Percentiles rank a stretch among this genome's conserved stretches.
phyloP scores from a whole-genome alignment of 2,329 filamentous ascomycete genomes.

The Fusarium pininemorale region DNA sequence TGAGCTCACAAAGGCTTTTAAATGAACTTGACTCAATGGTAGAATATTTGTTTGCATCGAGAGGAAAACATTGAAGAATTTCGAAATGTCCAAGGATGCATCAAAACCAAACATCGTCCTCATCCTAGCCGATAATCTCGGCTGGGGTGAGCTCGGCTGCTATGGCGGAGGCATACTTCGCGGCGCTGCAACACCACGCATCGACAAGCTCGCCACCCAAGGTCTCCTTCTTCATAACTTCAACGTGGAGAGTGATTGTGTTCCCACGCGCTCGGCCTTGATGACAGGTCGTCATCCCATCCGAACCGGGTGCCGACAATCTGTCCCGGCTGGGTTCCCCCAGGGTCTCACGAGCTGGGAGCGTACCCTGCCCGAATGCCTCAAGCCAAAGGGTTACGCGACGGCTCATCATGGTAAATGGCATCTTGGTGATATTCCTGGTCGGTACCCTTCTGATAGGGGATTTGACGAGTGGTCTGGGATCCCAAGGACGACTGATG shows the following conservation, averaged over 20 bases:
- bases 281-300: constrained; percentile 50
- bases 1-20: neutral
- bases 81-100: constrained; percentile 21
- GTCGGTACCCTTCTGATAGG: constrained; percentile 48
- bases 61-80: neutral
- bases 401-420: constrained; percentile 49
- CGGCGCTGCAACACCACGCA: constrained; percentile 47
- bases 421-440: constrained; percentile 48
- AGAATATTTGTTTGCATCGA: neutral
- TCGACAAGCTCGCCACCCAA: constrained; percentile 46
- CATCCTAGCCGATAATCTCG: constrained; percentile 50
- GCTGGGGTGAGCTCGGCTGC: constrained; percentile 50
- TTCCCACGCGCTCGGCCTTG: constrained; percentile 47
- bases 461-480: constrained; percentile 52
- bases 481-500: constrained; percentile 49
- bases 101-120: constrained; percentile 45
- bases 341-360: constrained; percentile 48
- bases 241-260: constrained; percentile 51
- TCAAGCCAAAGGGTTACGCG: constrained; percentile 42
- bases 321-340: constrained; percentile 46
- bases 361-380: constrained; percentile 43
- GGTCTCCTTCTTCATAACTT: constrained; percentile 49
- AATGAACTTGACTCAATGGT: neutral
- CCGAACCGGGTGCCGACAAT: constrained; percentile 47
- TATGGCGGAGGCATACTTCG: constrained; percentile 47